Evolutionary conservation across 352 stramenopile genomes (phyloP).

Genomic region (Globisporangium rhizosaccharum): DNA sequence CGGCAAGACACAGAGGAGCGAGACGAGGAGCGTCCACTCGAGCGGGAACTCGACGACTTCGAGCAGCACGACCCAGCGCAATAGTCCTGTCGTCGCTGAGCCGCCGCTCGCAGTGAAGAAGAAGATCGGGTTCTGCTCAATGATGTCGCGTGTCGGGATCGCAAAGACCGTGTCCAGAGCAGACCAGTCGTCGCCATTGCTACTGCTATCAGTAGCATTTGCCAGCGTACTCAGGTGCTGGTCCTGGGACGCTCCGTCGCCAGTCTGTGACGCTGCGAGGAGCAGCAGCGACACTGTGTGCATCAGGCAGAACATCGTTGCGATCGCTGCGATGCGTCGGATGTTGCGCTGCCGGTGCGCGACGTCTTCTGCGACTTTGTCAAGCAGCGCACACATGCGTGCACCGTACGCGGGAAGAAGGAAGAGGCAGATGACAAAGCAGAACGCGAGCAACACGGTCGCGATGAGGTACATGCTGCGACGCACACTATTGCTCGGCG

Average conservation of each 20-base stretch:
- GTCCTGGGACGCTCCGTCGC: conserved; percentile 12
- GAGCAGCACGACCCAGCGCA: conserved; percentile 56
- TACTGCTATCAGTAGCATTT: neutral
- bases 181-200: conserved; percentile 4
- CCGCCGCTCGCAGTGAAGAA: conserved; percentile 41
- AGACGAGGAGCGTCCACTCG: conserved; percentile 55
- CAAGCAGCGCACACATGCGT: conserved; percentile 48
- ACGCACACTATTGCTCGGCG: conserved; percentile 23
- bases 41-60: conserved; percentile 57
- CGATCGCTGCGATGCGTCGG: conserved; percentile 49
- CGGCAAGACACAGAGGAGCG: conserved; percentile 50
- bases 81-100: conserved; percentile 16
- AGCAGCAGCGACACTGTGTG: conserved; percentile 39
- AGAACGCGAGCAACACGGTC: conserved; percentile 38
- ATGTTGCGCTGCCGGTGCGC: conserved; percentile 49
- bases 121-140: conserved; percentile 57
- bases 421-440: conserved; percentile 43
- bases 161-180: conserved; percentile 15
- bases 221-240: neutral
- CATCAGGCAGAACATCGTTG: conserved; percentile 51
- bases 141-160: conserved; percentile 36
- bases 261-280: conserved; percentile 37
- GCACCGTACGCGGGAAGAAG: conserved; percentile 46
- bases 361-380: conserved; percentile 48
- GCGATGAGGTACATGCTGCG: conserved; percentile 41